phyloP scores from a whole-genome alignment of 108 stramenopile genomes.

The Epipyxis sp. region DNA sequence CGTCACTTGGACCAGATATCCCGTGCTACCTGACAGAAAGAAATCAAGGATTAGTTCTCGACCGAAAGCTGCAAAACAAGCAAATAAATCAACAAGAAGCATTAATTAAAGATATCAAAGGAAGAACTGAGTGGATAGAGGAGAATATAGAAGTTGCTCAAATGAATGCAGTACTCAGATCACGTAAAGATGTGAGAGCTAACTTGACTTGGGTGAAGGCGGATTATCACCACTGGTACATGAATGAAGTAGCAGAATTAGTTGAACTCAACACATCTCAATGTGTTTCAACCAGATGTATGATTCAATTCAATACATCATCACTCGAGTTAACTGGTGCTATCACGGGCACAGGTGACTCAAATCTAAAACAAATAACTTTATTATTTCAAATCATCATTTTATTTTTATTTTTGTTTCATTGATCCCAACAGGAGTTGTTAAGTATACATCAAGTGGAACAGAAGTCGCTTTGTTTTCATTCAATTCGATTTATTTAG shows the following conservation, averaged over 20 bases:
- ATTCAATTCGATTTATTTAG: constrained; percentile 69
- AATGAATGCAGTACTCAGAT: constrained; percentile 40
- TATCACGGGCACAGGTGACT: constrained; percentile 52
- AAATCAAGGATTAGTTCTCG: constrained; percentile 47
- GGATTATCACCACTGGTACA: constrained; percentile 31
- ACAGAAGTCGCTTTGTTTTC: constrained; percentile 71
- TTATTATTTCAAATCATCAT: constrained; percentile 49
- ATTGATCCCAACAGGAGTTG: constrained; percentile 56
- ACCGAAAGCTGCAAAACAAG: constrained; percentile 40
- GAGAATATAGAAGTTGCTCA: constrained; percentile 47
- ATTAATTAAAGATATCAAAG: constrained; percentile 40
- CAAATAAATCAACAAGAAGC: constrained; percentile 46
- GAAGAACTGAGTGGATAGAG: constrained; percentile 46
- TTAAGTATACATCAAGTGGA: constrained; percentile 58
- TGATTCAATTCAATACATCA: constrained; percentile 69
- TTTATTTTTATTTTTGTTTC: constrained; percentile 40
- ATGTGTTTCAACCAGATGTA: constrained; percentile 53
- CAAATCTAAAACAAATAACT: too few species aligned
- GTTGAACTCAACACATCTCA: constrained; percentile 51
- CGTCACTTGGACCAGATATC: constrained; percentile 37
- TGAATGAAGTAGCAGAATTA: constrained; percentile 12
- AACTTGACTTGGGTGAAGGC: constrained; percentile 42
- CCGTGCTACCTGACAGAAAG: constrained; percentile 44
- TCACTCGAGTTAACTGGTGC: constrained; percentile 56
- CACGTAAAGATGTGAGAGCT: constrained; percentile 42